Conservation (phyloP, 2,329 filamentous ascomycete species). For the Xylariaceae sp. region DNA sequence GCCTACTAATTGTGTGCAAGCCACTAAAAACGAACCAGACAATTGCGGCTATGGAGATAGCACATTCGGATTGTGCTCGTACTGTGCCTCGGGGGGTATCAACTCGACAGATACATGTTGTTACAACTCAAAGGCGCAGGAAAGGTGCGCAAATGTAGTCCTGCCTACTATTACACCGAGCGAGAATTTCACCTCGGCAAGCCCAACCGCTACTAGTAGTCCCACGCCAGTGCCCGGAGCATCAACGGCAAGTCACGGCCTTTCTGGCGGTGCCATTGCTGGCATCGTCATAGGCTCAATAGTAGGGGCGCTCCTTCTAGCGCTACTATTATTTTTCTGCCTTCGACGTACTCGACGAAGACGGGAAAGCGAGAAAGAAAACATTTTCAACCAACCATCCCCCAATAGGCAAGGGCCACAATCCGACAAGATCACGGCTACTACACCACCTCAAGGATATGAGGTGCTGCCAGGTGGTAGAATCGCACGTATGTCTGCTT, state of each 20-base stretch:
- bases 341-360: conserved; percentile 60
- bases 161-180: conserved; percentile 78
- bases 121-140: conserved; percentile 77
- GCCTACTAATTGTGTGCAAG: conserved; percentile 74
- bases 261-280: conserved; percentile 88
- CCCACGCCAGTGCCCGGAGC: conserved; percentile 42
- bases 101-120: conserved; percentile 98
- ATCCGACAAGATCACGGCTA: conserved; percentile 47
- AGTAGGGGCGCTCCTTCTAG: conserved; percentile 72
- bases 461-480: conserved; percentile 84
- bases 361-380: conserved; percentile 68
- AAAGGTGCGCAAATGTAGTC: conserved; percentile 75
- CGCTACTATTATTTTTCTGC: conserved; percentile 73
- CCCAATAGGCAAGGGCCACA: conserved; percentile 64
- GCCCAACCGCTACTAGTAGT: conserved; percentile 55
- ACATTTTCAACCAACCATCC: conserved; percentile 88
- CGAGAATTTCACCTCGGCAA: conserved; percentile 63
- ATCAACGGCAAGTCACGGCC: conserved; percentile 44
- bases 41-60: conserved; percentile 85
- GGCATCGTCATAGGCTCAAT: conserved; percentile 87
- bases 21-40: conserved; percentile 77
- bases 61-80: conserved; percentile 80
- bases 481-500: conserved; percentile 93
- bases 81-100: conserved; percentile 80
- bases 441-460: conserved; percentile 59